Evolutionary conservation across 371 early-diverging fungal species (phyloP).

Genomic region (Mucor velutinosus): DNA sequence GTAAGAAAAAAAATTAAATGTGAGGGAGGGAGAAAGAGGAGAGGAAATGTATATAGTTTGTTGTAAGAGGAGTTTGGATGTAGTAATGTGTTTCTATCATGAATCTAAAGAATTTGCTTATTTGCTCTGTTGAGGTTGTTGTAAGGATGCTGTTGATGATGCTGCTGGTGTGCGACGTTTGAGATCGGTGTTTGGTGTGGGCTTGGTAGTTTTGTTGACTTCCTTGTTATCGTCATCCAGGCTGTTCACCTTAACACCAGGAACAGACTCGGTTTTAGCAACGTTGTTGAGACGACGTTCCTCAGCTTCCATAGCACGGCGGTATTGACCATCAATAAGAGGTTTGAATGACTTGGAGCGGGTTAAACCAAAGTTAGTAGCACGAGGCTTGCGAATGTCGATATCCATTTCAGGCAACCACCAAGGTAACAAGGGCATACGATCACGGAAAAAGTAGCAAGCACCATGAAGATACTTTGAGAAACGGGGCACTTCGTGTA

Average conservation of each 20-base stretch:
- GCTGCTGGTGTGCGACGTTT: constrained; percentile 16
- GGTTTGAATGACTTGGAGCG: constrained; percentile 40
- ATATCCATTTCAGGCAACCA: constrained; percentile 69
- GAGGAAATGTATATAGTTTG: not conserved
- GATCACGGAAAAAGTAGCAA: constrained; percentile 81
- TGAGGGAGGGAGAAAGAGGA: not conserved
- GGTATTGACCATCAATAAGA: constrained; percentile 39
- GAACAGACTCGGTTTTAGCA: constrained; percentile 20
- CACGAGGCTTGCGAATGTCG: constrained; percentile 36
- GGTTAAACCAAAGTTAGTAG: constrained; percentile 37
- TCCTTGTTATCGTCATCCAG: constrained; percentile 4
- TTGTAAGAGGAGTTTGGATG: not conserved
- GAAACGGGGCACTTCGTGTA: constrained; percentile 97
- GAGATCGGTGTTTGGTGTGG: constrained; percentile 15
- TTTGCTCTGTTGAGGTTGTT: constrained; percentile 10
- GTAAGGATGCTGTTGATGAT: not conserved
- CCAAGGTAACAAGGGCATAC: constrained; percentile 91
- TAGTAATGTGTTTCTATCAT: not conserved
- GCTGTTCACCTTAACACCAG: constrained; percentile 11
- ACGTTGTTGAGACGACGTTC: constrained; percentile 28
- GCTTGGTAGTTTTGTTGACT: constrained; percentile 8
- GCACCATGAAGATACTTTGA: constrained; percentile 97
- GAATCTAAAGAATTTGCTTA: constrained; percentile 3
- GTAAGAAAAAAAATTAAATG: not conserved
- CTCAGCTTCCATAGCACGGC: constrained; percentile 35